Base-by-base conservation (phyloP, 805 yeast genomes). In the Metschnikowia bowlesiae region DNA sequence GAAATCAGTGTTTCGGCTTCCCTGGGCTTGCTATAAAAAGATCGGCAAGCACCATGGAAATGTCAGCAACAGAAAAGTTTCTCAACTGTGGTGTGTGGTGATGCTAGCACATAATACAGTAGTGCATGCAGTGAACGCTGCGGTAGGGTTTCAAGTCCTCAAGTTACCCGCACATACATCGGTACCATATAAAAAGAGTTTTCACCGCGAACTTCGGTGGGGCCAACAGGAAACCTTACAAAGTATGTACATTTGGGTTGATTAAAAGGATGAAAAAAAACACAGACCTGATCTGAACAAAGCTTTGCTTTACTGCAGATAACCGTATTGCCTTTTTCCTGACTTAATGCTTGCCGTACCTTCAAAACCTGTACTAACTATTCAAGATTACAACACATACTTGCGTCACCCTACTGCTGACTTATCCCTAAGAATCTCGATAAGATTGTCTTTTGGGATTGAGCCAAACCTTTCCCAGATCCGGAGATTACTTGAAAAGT, bases 281-380 rank as follows among this genome's bases (percentile, higher is more conserved):
- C 61, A 57, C 61, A 57, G 61, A 57, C 61, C 61, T 57, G 61
- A 57, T 55, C 61, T 57, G 61, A 57, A 48, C 48, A 53, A 52
- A 52, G 52, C 57, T 50, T 50, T 51, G 58, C 50, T 47, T 55
- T 54, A 35, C 42, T 57, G 61, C 59, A 57, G 61, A 57, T 39
- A 57, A 57, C 56, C 52, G 37, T 57, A 57, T 57, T 57, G 61
- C 61, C 59, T 55, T 55, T 52, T 49, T 35, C 38, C 59, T 55
- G 59, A 55, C 48, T 46, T 53, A 36, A 55, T 55, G 13, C 16
- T 35, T 31, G 11, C 22, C 9, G 14, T 31, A 16, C 35, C 13
- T 5, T 29, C 40, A 42, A 29, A 30, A 8, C 29, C 9, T 16
- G 14, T 45, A 49, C 52, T 50, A 47, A 47, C 51, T 31, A 41